Evolutionary conservation across 768 basidiomycete species (phyloP).

Genomic region (Russula brevipes): DNA sequence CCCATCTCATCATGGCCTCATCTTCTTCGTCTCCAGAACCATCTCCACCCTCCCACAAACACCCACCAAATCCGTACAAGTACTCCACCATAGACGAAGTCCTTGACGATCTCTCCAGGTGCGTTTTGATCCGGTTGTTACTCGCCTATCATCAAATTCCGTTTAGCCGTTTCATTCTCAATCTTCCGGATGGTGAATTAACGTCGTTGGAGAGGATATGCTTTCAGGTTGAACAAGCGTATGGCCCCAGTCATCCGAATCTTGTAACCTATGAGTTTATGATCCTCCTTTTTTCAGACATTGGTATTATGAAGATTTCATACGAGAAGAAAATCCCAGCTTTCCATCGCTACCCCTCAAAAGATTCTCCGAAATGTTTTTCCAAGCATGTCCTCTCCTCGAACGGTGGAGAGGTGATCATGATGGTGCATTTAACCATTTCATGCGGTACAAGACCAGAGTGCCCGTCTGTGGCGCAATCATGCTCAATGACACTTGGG

Average conservation of each 20-base stretch:
- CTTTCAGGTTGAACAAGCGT: constrained; percentile 99
- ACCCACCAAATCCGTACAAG: constrained; percentile 61
- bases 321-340: constrained; percentile 83
- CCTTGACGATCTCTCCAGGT: constrained; percentile 89
- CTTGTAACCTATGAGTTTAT: constrained; percentile 12
- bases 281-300: constrained; percentile 51
- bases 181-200: constrained; percentile 91
- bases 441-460: constrained; percentile 94
- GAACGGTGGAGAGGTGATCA: constrained; percentile 81
- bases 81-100: constrained; percentile 67
- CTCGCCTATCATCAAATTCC: constrained; percentile 22
- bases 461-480: constrained; percentile 98
- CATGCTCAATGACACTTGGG: constrained; percentile 86
- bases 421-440: constrained; percentile 79
- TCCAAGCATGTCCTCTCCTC: constrained; percentile 77
- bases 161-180: constrained; percentile 87
- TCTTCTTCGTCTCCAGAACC: constrained; percentile 78
- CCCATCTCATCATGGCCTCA: constrained; percentile 52
- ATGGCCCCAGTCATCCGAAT: constrained; percentile 34
- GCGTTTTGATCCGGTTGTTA: constrained; percentile 16
- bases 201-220: constrained; percentile 88
- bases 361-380: constrained; percentile 89
- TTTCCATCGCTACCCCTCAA: constrained; percentile 87
- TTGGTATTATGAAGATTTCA: constrained; percentile 99
- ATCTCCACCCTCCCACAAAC: constrained; percentile 35